A percentile compares a stretch with the other conserved stretches of the same genome.
Conservation (phyloP, 75 land plant species). For the Cryptomeria japonica region DNA sequence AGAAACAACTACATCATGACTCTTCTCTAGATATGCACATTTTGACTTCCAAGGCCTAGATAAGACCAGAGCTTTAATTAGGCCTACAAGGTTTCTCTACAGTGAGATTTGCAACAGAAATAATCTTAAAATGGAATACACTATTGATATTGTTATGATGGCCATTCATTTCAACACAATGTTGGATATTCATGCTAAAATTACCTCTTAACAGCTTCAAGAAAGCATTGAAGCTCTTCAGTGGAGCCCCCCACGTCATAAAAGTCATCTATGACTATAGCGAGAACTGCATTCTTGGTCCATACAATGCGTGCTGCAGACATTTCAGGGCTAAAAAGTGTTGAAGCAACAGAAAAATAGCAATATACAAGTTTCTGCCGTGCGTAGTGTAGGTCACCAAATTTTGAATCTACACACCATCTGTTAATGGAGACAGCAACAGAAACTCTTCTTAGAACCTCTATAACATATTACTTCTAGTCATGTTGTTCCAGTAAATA, state of each 20-base stretch:
- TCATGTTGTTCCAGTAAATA: neutral
- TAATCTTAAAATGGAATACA: neutral
- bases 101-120: neutral
- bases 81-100: neutral
- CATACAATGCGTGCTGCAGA: constrained; percentile 77
- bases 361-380: constrained; percentile 73
- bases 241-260: constrained; percentile 73
- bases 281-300: constrained; percentile 72
- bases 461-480: neutral
- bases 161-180: neutral
- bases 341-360: constrained; percentile 88
- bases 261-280: constrained; percentile 86
- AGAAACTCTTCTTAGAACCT: neutral
- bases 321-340: constrained; percentile 67
- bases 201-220: constrained; percentile 63
- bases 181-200: neutral
- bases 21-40: neutral
- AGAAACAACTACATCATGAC: neutral
- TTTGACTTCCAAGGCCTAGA: neutral
- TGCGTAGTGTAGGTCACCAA: constrained; percentile 66
- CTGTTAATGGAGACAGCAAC: constrained; percentile 26
- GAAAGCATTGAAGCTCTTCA: constrained; percentile 59
- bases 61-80: neutral
- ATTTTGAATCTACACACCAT: constrained; percentile 63
- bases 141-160: neutral